These are phyloP conservation scores for Juncus effusus DNA, from an alignment of 176 grass and related monocot genomes.

Conservation along the genomic window DNA sequence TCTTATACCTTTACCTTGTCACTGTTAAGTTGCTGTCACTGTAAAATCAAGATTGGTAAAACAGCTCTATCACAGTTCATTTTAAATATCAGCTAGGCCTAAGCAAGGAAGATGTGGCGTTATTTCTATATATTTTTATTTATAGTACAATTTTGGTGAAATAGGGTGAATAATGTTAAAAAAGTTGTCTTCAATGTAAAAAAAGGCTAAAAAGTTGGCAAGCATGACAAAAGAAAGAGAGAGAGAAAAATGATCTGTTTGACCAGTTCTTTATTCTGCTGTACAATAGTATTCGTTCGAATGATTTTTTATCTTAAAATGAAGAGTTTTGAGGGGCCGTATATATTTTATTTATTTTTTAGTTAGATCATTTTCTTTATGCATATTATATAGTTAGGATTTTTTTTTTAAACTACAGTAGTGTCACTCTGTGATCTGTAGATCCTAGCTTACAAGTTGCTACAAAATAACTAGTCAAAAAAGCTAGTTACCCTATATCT, in stretches of 20 bases:
- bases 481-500: constrained; percentile 48
- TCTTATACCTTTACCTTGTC: constrained; percentile 9
- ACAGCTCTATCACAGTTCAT: constrained; percentile 47
- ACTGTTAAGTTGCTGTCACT: background rate
- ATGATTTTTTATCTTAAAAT: too few species aligned
- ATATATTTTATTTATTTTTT: too few species aligned
- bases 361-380: too few species aligned
- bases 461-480: too few species aligned
- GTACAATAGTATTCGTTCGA: too few species aligned
- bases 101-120: background rate
- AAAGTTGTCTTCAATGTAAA: background rate
- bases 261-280: constrained; percentile 25
- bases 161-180: background rate
- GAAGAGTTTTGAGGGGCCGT: too few species aligned
- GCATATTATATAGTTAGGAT: too few species aligned
- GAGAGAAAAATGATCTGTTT: constrained; percentile 24
- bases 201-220: background rate
- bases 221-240: constrained; percentile 19
- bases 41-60: constrained; percentile 43
- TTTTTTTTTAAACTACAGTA: too few species aligned
- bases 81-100: constrained; percentile 32
- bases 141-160: constrained; percentile 23
- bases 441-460: too few species aligned
- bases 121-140: constrained; percentile 6
- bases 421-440: too few species aligned